These are phyloP conservation scores for Eucommia ulmoides DNA, from an alignment of 257 asterid species.

Conservation along the genomic window DNA sequence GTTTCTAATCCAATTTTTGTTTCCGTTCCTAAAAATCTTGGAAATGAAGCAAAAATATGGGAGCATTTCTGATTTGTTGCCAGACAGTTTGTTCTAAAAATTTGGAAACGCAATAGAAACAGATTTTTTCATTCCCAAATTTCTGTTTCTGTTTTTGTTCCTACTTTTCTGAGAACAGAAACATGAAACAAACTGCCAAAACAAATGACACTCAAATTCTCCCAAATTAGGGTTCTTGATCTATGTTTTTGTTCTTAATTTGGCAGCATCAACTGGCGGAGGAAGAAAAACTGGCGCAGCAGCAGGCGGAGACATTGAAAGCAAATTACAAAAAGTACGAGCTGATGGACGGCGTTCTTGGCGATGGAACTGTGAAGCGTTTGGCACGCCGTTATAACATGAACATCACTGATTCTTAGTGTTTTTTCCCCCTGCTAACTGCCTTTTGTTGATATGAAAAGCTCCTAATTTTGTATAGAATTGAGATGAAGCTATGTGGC, in stretches of 20 bases:
- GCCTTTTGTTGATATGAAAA: no score
- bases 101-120: no score
- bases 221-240: background rate
- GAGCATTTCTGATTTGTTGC: no score
- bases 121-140: no score
- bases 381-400: conserved; percentile 27
- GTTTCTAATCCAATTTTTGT: no score
- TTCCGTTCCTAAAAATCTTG: no score
- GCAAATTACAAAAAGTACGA: conserved; percentile 38
- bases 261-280: conserved; percentile 32
- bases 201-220: no score
- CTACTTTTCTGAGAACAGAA: background rate
- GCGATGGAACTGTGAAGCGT: conserved; percentile 30
- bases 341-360: conserved; percentile 20
- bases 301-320: conserved; percentile 36
- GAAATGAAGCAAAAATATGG: no score
- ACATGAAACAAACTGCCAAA: no score
- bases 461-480: no score
- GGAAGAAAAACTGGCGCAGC: conserved; percentile 44
- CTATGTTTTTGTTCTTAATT: background rate
- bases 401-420: conserved; percentile 25
- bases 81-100: no score
- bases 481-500: no score
- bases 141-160: background rate
- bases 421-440: conserved; percentile 9